Conservation (phyloP, 805 yeast genomes). For the Starmerella khaoyaiensis region DNA sequence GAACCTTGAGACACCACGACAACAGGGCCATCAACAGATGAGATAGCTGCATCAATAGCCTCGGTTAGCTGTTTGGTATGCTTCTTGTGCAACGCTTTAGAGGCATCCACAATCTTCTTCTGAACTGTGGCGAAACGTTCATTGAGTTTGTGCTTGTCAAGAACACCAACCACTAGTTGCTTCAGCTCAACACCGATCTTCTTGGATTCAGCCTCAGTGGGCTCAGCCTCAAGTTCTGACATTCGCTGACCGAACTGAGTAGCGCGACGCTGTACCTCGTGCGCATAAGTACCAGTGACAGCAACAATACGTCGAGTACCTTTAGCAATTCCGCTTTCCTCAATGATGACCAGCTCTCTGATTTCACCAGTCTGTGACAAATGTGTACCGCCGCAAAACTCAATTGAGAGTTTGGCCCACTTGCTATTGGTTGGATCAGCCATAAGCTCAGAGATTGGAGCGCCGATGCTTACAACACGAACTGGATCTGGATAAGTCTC, state of each 20-base stretch:
- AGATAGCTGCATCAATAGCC: conserved; percentile 39
- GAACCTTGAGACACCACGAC: conserved; percentile 55
- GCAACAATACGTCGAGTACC: conserved; percentile 98
- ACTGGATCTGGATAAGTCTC: conserved; percentile 99
- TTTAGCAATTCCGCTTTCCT: conserved; percentile 96
- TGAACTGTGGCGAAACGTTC: conserved; percentile 66
- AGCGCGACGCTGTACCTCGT: conserved; percentile 78
- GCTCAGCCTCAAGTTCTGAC: conserved; percentile 47
- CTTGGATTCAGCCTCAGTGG: conserved; percentile 65
- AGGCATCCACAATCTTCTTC: conserved; percentile 76
- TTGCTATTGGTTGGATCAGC: conserved; percentile 54
- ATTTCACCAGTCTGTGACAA: conserved; percentile 86
- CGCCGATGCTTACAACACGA: conserved; percentile 92
- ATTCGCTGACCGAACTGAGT: conserved; percentile 52
- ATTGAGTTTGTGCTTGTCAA: conserved; percentile 64
- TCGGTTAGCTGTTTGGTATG: conserved; percentile 75
- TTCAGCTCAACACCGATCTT: conserved; percentile 74
- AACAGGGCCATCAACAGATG: conserved; percentile 42
- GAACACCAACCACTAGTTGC: conserved; percentile 66
- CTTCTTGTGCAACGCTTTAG: conserved; percentile 75
- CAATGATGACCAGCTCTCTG: conserved; percentile 75
- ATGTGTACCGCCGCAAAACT: conserved; percentile 99
- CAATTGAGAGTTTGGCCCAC: conserved; percentile 73
- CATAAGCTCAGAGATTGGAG: conserved; percentile 69
- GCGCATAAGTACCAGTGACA: conserved; percentile 84